phyloP scores from a whole-genome alignment of 495 filamentous ascomycete genomes.

The Penicillium pancosmium region DNA sequence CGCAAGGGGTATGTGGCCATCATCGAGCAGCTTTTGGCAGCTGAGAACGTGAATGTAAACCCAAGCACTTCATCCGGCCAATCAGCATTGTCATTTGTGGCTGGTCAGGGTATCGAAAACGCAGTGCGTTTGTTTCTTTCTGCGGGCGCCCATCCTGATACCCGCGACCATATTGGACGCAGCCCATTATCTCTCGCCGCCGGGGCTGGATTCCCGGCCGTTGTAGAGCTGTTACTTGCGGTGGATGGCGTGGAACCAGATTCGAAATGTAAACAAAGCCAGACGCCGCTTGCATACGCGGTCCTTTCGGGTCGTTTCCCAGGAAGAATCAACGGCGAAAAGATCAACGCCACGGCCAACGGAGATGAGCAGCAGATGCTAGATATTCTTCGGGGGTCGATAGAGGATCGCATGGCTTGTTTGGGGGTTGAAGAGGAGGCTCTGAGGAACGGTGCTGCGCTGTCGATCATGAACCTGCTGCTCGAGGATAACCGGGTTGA shows the following conservation, averaged over 20 bases:
- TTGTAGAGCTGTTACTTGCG: not conserved
- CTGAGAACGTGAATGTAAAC: not conserved
- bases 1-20: not conserved
- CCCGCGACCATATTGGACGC: not conserved
- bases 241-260: not conserved
- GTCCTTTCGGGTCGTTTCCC: not conserved
- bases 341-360: not conserved
- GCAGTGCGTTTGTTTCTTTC: not conserved
- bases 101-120: not conserved
- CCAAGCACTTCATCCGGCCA: not conserved
- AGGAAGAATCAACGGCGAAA: not conserved
- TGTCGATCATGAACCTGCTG: not conserved
- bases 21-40: not conserved
- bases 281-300: not conserved
- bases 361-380: not conserved
- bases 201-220: not conserved
- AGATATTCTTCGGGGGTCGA: not conserved
- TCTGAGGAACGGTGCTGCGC: not conserved
- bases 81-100: not conserved
- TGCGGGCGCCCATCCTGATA: not conserved
- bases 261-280: not conserved
- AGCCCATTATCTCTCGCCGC: conserved; percentile 1
- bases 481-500: not conserved
- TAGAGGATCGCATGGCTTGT: not conserved
- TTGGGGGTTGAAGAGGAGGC: not conserved